Conservation (phyloP, 345 rosid species). For the Ceriops zippeliana region DNA sequence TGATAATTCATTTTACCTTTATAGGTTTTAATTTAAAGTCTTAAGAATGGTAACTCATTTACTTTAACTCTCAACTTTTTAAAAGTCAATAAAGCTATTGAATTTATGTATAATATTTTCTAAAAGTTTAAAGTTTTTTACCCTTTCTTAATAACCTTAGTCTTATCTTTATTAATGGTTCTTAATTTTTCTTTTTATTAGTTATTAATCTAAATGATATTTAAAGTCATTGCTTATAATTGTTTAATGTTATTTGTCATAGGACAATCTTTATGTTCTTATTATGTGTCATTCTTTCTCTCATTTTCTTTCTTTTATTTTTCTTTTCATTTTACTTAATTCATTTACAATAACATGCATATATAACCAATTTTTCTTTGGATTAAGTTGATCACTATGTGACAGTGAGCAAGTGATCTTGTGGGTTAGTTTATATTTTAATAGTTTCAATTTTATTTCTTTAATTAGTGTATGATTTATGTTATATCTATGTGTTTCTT, state of each 20-base stretch:
- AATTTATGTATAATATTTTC: conserved; percentile 2
- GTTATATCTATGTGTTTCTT: background rate
- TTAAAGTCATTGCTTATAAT: conserved; percentile 4
- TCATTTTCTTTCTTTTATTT: no score
- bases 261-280: background rate
- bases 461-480: conserved; percentile 4
- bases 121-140: conserved; percentile 13
- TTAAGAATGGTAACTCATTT: no score
- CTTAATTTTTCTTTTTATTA: conserved; percentile 1
- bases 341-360: no score
- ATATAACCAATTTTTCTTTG: background rate
- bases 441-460: conserved; percentile 7
- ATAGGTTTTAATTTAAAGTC: no score
- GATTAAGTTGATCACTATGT: background rate
- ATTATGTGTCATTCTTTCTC: background rate
- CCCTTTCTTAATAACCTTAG: conserved; percentile 12
- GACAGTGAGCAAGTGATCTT: background rate
- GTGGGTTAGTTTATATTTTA: conserved; percentile 2
- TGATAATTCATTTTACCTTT: no score
- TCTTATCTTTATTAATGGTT: conserved; percentile 12
- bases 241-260: conserved; percentile 7
- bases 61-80: no score
- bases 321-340: background rate
- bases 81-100: no score
- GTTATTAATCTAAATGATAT: conserved; percentile 24